Evolutionary conservation across 345 rosid species (phyloP).

Genomic region (Euphorbia pulcherrima): DNA sequence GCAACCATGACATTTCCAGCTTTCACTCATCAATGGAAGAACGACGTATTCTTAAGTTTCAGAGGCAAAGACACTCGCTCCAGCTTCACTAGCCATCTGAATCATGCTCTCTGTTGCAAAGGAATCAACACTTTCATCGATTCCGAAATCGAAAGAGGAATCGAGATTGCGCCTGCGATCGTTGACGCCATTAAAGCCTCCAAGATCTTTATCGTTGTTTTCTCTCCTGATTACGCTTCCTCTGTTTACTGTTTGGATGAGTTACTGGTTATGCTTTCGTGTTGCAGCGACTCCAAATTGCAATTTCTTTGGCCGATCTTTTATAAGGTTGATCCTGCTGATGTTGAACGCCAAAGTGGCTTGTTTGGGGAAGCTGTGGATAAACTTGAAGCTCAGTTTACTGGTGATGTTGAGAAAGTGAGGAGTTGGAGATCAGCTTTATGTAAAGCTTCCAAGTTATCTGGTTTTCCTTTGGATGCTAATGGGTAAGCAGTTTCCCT

Average conservation of each 20-base stretch:
- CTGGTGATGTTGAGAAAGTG: too few species aligned
- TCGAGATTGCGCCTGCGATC: neutral
- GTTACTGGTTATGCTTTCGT: neutral
- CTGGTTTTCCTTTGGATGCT: too few species aligned
- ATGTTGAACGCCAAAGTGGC: slow-evolving; percentile 4
- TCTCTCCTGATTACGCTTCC: slow-evolving; percentile 11
- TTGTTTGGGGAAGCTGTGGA: too few species aligned
- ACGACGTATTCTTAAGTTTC: slow-evolving; percentile 11
- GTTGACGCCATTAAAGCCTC: slow-evolving; percentile 2
- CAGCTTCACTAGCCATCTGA: slow-evolving; percentile 6
- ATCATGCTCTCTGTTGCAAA: slow-evolving; percentile 1
- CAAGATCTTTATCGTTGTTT: neutral
- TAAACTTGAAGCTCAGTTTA: too few species aligned
- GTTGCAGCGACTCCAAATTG: neutral
- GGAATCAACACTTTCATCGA: slow-evolving; percentile 4
- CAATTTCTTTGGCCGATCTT: slow-evolving; percentile 4
- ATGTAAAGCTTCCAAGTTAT: too few species aligned
- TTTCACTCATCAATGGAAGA: neutral
- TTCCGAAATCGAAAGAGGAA: slow-evolving; percentile 3
- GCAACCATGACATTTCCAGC: neutral
- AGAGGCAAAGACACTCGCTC: slow-evolving; percentile 11
- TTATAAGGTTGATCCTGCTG: slow-evolving; percentile 1
- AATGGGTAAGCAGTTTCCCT: neutral
- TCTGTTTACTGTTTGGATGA: slow-evolving; percentile 16
- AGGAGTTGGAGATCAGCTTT: too few species aligned